Base-by-base conservation (phyloP, 495 filamentous ascomycete species). In the Filosporella fistucella region DNA sequence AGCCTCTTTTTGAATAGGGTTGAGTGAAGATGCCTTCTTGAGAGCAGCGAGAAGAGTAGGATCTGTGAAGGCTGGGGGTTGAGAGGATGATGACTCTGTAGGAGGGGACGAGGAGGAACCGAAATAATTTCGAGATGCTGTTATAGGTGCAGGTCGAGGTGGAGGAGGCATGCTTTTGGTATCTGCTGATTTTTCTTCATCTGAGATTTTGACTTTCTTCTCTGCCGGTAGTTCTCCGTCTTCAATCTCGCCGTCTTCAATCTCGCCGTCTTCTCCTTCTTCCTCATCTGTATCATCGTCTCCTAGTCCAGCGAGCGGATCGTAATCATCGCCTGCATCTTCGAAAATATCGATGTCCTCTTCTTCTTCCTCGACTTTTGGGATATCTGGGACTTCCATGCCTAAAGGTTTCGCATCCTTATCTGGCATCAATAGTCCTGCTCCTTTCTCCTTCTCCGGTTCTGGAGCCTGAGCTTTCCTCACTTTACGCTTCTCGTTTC, bases 401-500 rank as follows among this genome's bases (percentile, higher is more conserved):
- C 87, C 88, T 7, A 91, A 67, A 7, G 86, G 84, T 46, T 81
- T 76, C 2, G 69, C 72, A 52, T 74, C 72, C 52, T 82, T 81
- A 44, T 81, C 81, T 4, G 84, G 81, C 63, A 84, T 77, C 53
- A 87, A 70, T 21, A 85, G 65, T 11, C 70, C 72, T 12, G 63
- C 59, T 17, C 58, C 65, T 52, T 65, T 70, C 36, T 72, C 59
- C 1, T 33, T 47, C 24, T 69, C 65, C 20, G 66, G 49, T 16
- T 59, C 51, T 12, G 61, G 57, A 20, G 56, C 25, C 44, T 71
- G 71, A 24, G 63, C 58, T 61, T 75, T 84, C 56, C 76, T 71
- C 66, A 91, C 76, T 65, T 95, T 97, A 51, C 88, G 77, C 63
- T 94, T 93, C 49, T 87, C 85, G 36, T 89, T 85, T 8, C 93